Conservation (phyloP, 768 basidiomycete species). For the Mycena capillaripes region DNA sequence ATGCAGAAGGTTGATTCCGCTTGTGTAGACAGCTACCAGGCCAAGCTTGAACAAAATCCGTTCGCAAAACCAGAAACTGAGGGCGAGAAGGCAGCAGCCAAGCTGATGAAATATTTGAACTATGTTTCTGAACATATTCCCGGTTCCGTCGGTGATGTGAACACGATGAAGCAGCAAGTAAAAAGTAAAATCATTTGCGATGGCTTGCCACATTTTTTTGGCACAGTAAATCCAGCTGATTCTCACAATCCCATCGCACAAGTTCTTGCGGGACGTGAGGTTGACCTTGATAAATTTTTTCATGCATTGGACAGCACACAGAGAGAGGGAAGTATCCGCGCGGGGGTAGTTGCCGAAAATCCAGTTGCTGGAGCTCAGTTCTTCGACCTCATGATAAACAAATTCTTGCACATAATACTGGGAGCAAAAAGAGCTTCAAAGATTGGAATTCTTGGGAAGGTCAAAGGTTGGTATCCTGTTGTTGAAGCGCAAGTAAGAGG, state of each 20-base stretch:
- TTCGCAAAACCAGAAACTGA: constrained; percentile 33
- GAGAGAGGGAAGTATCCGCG: neutral
- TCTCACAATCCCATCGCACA: constrained; percentile 36
- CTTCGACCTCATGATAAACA: constrained; percentile 44
- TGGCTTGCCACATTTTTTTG: too few species aligned
- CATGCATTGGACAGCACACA: constrained; percentile 5
- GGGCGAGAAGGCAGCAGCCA: too few species aligned
- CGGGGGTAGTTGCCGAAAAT: neutral
- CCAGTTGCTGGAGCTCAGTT: constrained; percentile 42
- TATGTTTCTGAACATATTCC: too few species aligned
- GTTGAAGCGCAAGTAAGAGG: constrained; percentile 44
- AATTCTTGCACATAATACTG: constrained; percentile 42
- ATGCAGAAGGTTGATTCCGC: too few species aligned
- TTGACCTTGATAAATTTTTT: constrained; percentile 37
- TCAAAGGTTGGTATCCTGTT: constrained; percentile 38
- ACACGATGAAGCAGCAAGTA: too few species aligned
- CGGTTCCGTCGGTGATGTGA: too few species aligned
- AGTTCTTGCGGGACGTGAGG: constrained; percentile 34
- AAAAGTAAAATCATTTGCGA: too few species aligned
- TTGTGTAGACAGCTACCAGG: constrained; percentile 10
- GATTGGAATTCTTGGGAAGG: constrained; percentile 42
- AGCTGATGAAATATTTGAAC: too few species aligned
- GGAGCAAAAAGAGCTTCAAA: constrained; percentile 19
- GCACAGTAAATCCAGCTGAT: constrained; percentile 37
- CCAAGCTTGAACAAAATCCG: constrained; percentile 27